Base-by-base conservation (phyloP, 1,284 basidiomycete species). In the Coniferiporia sulphurascens region DNA sequence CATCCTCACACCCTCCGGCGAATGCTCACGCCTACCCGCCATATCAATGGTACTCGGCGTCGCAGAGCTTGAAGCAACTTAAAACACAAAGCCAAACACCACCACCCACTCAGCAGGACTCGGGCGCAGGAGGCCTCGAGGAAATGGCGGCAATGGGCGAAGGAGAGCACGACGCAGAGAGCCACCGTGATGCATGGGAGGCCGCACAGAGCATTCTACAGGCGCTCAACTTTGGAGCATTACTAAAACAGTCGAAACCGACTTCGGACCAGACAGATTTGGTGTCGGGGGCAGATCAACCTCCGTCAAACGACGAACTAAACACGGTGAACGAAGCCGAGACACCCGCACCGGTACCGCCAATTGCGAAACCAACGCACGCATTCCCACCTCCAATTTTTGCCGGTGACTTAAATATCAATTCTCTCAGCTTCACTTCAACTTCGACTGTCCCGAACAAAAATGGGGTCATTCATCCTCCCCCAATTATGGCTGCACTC, bases 171-270 rank as follows among this genome's bases (percentile, higher is more conserved):
- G 71, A 71, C 8, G 72, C 68, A 15, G 80, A 81, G 43, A 76
- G 76, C 38, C 64, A 58, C 34, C 77, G 76, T 55, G 83, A 86
- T 61, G 83, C 84, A 13, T 89, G 85, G 78, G 81, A 86, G 66
- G 87, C 88, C 0, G 87, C 87, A 15, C 85, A 89, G 65, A 86
- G 82, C 64, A 89, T 90, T 52, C 75, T 90, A 56, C 83, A 86
- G 66, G 84, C 85, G 2, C 88, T 90, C 73, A 88, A 89, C 69
- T 86, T 88, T 65, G 81, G 80, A 3, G 74, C 72, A 35, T 69
- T 85, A 45, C 71, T 80, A 34, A 74, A 77, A 58, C 27, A 67
- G 78, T 45, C 67, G 75, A 27, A 67, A 69, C 38, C 74, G 38
- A 73, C 74, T 3, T 68, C 72, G 48, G 67, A 58, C 21, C 58